phyloP scores from a whole-genome alignment of 2,329 filamentous ascomycete genomes.

The Aspergillus sp. region DNA sequence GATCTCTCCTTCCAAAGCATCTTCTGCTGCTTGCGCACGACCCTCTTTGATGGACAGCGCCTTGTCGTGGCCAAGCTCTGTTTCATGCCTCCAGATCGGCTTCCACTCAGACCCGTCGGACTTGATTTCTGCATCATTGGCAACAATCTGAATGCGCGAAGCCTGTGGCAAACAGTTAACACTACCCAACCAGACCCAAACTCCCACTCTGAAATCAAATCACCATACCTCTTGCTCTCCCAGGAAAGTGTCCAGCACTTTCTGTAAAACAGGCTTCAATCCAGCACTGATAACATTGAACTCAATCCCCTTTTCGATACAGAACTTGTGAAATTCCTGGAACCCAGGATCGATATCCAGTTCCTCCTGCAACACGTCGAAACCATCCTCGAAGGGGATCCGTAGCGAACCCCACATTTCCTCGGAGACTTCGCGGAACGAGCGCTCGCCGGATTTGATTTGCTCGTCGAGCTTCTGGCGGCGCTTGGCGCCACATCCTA shows the following conservation, averaged over 20 bases:
- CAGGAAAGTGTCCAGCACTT: conserved; percentile 65
- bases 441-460: conserved; percentile 65
- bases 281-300: conserved; percentile 72
- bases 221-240: conserved; percentile 55
- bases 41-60: conserved; percentile 65
- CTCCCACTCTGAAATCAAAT: neutral
- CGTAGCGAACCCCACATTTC: conserved; percentile 71
- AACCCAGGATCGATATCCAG: conserved; percentile 68
- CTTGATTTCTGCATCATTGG: conserved; percentile 65
- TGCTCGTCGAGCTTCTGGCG: conserved; percentile 63
- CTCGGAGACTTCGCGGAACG: conserved; percentile 70
- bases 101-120: conserved; percentile 63
- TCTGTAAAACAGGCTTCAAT: conserved; percentile 63
- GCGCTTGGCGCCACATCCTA: conserved; percentile 62
- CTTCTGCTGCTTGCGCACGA: conserved; percentile 55
- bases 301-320: conserved; percentile 62
- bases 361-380: conserved; percentile 63
- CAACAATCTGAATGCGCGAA: conserved; percentile 65
- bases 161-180: conserved; percentile 33
- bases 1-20: conserved; percentile 62
- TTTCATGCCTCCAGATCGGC: conserved; percentile 68
- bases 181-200: neutral
- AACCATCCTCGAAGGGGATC: conserved; percentile 68
- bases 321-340: conserved; percentile 65
- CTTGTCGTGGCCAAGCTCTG: conserved; percentile 67